Evolutionary conservation across 192 early-diverging fungal genomes (phyloP).

Genomic region (Polychytrium aggregatum): DNA sequence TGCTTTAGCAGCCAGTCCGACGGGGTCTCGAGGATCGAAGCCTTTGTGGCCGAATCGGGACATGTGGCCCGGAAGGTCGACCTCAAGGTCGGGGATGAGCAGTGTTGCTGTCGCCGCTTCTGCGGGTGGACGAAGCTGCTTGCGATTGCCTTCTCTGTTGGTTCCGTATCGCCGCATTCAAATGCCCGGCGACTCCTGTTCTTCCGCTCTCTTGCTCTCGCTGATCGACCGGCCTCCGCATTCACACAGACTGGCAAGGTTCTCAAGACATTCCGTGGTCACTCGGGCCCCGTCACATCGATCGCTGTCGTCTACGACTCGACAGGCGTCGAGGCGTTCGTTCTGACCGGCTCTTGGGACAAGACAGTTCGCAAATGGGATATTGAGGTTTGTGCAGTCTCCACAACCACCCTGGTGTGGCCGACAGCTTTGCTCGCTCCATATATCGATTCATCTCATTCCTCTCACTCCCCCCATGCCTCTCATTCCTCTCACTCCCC

Average conservation of each 20-base stretch:
- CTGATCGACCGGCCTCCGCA: constrained; percentile 1
- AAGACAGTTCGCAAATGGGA: constrained; percentile 80
- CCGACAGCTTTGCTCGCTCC: background rate
- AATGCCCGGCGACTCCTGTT: background rate
- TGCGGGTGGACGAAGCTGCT: too few species aligned
- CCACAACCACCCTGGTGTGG: too few species aligned
- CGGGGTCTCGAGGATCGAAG: too few species aligned
- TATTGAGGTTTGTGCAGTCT: constrained; percentile 35
- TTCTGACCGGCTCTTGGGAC: constrained; percentile 93
- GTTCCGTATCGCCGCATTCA: too few species aligned
- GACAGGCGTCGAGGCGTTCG: constrained; percentile 31
- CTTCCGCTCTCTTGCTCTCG: background rate
- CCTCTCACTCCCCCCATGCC: too few species aligned
- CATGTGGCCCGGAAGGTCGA: constrained; percentile 57
- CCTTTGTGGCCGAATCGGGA: constrained; percentile 63
- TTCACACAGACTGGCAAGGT: constrained; percentile 24
- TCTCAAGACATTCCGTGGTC: constrained; percentile 28
- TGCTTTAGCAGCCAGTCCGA: too few species aligned
- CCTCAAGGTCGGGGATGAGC: constrained; percentile 32
- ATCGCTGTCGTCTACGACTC: constrained; percentile 18
- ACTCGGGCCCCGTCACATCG: constrained; percentile 45
- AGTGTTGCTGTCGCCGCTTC: too few species aligned
- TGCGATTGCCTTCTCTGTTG: too few species aligned
- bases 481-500: too few species aligned
- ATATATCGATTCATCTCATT: background rate